Conservation (phyloP, 2,329 filamentous ascomycete genomes). For the Didymella glomerata region DNA sequence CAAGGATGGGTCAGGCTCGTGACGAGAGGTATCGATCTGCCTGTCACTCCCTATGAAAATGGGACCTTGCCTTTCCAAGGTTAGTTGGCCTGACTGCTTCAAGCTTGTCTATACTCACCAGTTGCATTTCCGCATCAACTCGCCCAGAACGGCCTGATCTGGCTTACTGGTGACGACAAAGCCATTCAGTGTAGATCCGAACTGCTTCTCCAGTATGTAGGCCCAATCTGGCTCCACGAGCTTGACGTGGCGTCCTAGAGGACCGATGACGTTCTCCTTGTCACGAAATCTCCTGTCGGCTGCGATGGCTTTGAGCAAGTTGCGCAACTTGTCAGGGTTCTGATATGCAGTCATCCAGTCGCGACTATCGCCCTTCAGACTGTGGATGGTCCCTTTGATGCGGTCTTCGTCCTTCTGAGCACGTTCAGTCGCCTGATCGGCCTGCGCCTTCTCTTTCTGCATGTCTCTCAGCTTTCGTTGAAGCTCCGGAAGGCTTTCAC, state of each 20-base stretch:
- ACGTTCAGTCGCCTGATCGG: constrained; percentile 40
- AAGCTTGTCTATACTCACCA: constrained; percentile 51
- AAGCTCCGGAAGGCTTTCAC: constrained; percentile 46
- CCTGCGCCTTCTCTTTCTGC: constrained; percentile 24
- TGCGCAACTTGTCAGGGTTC: constrained; percentile 60
- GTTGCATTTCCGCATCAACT: constrained; percentile 68
- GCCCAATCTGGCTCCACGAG: constrained; percentile 84
- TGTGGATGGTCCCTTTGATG: constrained; percentile 61
- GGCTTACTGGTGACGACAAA: constrained; percentile 83
- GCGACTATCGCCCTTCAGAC: constrained; percentile 64
- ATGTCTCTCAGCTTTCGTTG: constrained; percentile 49
- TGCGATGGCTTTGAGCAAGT: constrained; percentile 73
- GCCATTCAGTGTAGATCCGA: constrained; percentile 74
- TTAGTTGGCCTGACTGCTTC: not conserved
- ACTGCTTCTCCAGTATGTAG: constrained; percentile 77
- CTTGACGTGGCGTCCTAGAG: constrained; percentile 79
- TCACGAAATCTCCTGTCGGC: constrained; percentile 72
- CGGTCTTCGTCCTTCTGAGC: constrained; percentile 60
- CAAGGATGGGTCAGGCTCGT: constrained; percentile 77
- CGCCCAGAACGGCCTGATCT: constrained; percentile 75
- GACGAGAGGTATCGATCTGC: constrained; percentile 65
- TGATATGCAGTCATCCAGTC: constrained; percentile 72
- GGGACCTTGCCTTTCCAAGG: constrained; percentile 55
- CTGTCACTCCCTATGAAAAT: constrained; percentile 70
- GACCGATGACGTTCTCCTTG: constrained; percentile 74